Evolutionary conservation across 129 eudicot species (phyloP).

Genomic region (Flaveria bidentis): DNA sequence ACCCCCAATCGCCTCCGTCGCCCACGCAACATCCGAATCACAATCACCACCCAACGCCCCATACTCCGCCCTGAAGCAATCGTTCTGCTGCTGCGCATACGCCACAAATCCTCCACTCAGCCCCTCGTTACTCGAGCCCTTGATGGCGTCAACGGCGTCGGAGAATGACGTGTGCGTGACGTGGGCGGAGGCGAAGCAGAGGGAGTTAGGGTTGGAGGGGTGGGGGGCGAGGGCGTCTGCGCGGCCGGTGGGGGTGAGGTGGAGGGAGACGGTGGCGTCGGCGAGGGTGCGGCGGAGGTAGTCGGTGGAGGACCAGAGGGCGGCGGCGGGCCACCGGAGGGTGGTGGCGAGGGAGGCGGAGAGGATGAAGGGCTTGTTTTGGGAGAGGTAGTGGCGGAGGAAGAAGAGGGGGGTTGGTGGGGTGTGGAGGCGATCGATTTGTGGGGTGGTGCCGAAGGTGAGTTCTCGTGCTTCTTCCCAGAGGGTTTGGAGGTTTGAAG

Average conservation of each 20-base stretch:
- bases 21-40: slow-evolving; percentile 72
- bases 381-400: slow-evolving; percentile 77
- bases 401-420: slow-evolving; percentile 86
- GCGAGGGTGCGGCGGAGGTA: slow-evolving; percentile 58
- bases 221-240: slow-evolving; percentile 75
- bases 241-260: slow-evolving; percentile 81
- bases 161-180: slow-evolving; percentile 48
- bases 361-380: slow-evolving; percentile 87
- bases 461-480: slow-evolving; percentile 85
- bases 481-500: slow-evolving; percentile 41
- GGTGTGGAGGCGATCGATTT: slow-evolving; percentile 58
- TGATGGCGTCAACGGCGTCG: slow-evolving; percentile 47
- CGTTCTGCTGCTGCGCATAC: slow-evolving; percentile 89
- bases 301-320: slow-evolving; percentile 61
- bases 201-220: slow-evolving; percentile 52
- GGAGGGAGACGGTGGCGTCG: slow-evolving; percentile 69
- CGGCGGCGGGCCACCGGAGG: slow-evolving; percentile 73
- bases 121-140: slow-evolving; percentile 8
- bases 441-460: slow-evolving; percentile 54
- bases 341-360: slow-evolving; percentile 64
- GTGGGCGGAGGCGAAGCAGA: slow-evolving; percentile 76
- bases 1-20: slow-evolving; percentile 70
- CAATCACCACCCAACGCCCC: slow-evolving; percentile 49
- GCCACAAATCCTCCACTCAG: slow-evolving; percentile 35
- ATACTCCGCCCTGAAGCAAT: slow-evolving; percentile 80